These are phyloP conservation scores for Leucosporidium yakuticum DNA, from an alignment of 768 basidiomycete species.

Conservation along the genomic window DNA sequence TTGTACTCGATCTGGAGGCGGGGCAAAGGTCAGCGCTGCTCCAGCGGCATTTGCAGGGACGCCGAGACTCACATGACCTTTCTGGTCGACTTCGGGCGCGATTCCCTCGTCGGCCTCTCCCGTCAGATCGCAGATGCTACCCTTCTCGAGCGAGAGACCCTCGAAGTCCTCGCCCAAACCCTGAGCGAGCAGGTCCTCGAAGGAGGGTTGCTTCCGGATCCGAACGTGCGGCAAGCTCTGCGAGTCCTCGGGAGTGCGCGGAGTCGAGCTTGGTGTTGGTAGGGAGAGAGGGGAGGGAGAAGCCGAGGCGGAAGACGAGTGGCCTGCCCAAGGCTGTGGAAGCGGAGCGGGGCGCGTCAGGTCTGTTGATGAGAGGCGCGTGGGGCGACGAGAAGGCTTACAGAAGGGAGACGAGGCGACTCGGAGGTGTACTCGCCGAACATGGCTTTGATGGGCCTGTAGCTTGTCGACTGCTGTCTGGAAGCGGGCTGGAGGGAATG, in stretches of 20 bases:
- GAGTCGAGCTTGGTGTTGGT: background rate
- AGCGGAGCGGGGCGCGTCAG: too few relatives aligned
- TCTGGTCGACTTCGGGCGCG: slow-evolving; percentile 1
- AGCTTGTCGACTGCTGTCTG: too few relatives aligned
- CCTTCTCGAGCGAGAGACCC: slow-evolving; percentile 1
- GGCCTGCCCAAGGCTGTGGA: background rate
- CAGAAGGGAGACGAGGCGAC: background rate
- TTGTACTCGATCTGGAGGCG: slow-evolving; percentile 27
- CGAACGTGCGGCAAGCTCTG: background rate
- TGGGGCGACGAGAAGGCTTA: background rate
- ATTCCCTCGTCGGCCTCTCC: background rate
- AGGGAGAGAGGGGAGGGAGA: slow-evolving; percentile 1
- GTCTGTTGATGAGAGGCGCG: too few relatives aligned
- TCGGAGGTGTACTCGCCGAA: slow-evolving; percentile 4
- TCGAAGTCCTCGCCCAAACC: background rate
- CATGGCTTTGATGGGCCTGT: background rate
- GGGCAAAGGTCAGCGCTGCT: background rate
- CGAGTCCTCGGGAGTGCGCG: background rate
- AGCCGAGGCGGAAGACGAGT: background rate
- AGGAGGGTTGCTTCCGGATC: background rate
- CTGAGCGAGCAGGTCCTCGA: too few relatives aligned
- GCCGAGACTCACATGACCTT: background rate
- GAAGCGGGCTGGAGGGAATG: too few relatives aligned
- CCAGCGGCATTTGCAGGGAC: too few relatives aligned
- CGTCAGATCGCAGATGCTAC: background rate